These are phyloP conservation scores for Aspergillus luchuensis DNA, from an alignment of 2,329 filamentous ascomycete genomes.

Conservation along the genomic window DNA sequence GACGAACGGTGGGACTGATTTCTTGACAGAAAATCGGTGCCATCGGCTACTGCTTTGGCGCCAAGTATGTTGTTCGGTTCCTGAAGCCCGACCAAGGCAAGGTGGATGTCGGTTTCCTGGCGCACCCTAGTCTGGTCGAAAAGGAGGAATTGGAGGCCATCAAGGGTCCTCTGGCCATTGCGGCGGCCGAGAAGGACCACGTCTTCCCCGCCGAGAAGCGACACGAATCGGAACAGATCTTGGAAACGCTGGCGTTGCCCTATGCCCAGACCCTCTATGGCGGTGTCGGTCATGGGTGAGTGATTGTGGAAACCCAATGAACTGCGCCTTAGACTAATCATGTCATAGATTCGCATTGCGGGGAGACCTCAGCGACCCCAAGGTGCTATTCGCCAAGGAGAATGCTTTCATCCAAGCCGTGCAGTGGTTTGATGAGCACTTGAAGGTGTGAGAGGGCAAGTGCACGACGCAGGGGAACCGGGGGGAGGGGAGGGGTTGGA, in stretches of 20 bases:
- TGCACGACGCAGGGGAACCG: neutral
- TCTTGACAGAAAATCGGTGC: constrained; percentile 4
- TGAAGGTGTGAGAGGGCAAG: neutral
- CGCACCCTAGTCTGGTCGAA: constrained; percentile 73
- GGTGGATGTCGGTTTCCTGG: constrained; percentile 68
- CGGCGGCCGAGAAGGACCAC: constrained; percentile 60
- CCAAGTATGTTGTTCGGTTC: constrained; percentile 68
- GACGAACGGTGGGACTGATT: neutral
- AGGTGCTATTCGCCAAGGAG: neutral
- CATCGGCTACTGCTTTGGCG: constrained; percentile 14
- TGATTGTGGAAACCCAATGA: neutral
- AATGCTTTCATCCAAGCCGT: neutral
- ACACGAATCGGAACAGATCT: constrained; percentile 62
- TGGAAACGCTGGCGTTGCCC: constrained; percentile 44
- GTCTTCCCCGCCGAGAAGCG: constrained; percentile 65
- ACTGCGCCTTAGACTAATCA: neutral
- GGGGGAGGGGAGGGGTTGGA: neutral
- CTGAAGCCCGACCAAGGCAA: constrained; percentile 55
- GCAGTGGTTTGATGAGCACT: neutral
- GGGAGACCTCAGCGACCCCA: neutral
- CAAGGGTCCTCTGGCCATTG: constrained; percentile 64
- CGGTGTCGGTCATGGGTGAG: constrained; percentile 11
- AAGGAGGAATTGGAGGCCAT: constrained; percentile 64
- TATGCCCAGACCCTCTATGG: constrained; percentile 5
- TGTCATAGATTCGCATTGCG: neutral